Percentiles rank a stretch among this genome's conserved stretches.
These are phyloP conservation scores for Gaeumannomyces tritici DNA, from an alignment of 2,329 filamentous ascomycete species.

Conservation along the genomic window DNA sequence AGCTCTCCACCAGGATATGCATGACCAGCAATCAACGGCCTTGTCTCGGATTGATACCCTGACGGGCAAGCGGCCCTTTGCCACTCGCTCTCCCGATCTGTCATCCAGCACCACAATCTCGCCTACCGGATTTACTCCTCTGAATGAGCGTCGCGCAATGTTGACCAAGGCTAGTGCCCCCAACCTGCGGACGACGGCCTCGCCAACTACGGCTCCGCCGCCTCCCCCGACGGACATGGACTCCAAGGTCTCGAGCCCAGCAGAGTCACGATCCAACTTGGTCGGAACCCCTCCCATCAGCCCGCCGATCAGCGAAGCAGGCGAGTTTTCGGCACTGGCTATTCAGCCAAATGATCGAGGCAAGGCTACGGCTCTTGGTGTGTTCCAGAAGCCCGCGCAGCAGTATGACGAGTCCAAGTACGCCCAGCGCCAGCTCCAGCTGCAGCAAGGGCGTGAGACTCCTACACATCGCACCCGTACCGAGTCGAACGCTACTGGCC, in stretches of 20 bases:
- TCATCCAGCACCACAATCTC: slow-evolving; percentile 27
- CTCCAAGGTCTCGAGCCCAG: slow-evolving; percentile 17
- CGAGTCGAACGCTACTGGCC: slow-evolving; percentile 31
- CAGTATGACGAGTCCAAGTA: slow-evolving; percentile 82
- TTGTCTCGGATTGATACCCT: slow-evolving; percentile 74
- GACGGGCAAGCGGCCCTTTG: slow-evolving; percentile 48
- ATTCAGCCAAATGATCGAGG: slow-evolving; percentile 69
- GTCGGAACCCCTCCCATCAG: slow-evolving; percentile 46
- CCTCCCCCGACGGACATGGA: slow-evolving; percentile 23
- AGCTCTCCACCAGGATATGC: slow-evolving; percentile 66
- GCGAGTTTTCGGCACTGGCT: slow-evolving; percentile 54
- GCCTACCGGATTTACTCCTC: slow-evolving; percentile 26
- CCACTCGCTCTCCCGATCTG: slow-evolving; percentile 41
- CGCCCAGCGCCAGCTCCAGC: slow-evolving; percentile 68
- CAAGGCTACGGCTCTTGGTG: slow-evolving; percentile 63
- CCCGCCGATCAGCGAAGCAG: slow-evolving; percentile 61
- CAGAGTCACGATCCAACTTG: slow-evolving; percentile 26
- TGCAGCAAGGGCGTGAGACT: slow-evolving; percentile 65
- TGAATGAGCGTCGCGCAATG: slow-evolving; percentile 31
- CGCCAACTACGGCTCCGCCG: slow-evolving; percentile 29
- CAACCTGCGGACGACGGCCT: slow-evolving; percentile 53
- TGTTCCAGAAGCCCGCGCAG: slow-evolving; percentile 59
- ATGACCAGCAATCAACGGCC: slow-evolving; percentile 70
- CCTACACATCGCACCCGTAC: slow-evolving; percentile 36
- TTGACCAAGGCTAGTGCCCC: slow-evolving; percentile 54